Percentiles rank a stretch among this genome's conserved stretches.
Evolutionary conservation across 768 basidiomycete genomes (phyloP).

Genomic region (Clitopilus passeckerianus): DNA sequence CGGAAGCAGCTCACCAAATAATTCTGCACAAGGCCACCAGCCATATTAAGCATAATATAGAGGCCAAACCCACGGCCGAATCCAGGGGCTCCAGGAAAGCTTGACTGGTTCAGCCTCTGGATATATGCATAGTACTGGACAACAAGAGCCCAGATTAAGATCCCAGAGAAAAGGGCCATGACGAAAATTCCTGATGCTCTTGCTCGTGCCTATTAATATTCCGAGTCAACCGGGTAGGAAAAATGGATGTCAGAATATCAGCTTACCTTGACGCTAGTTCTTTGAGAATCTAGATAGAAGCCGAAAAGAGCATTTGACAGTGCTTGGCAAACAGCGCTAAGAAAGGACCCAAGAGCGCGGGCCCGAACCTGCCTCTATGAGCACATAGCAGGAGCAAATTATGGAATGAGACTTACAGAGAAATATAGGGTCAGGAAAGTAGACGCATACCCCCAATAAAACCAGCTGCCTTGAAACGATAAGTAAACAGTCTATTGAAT

Average conservation of each 20-base stretch:
- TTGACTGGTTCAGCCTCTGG: constrained; percentile 8
- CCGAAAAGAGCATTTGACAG: constrained; percentile 10
- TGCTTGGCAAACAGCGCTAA: constrained; percentile 13
- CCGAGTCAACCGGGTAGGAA: too few species aligned
- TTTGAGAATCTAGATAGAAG: constrained; percentile 11
- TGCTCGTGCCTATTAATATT: constrained; percentile 4
- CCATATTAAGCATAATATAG: constrained; percentile 11
- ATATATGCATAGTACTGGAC: constrained; percentile 11
- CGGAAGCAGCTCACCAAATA: constrained; percentile 8
- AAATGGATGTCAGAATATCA: neutral
- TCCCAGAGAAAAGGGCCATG: constrained; percentile 10
- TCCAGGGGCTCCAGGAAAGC: constrained; percentile 15
- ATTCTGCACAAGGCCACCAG: constrained; percentile 14
- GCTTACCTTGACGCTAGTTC: constrained; percentile 5
- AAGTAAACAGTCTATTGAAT: too few species aligned
- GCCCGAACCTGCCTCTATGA: constrained; percentile 9
- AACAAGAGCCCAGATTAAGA: constrained; percentile 14
- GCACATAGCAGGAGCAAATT: neutral
- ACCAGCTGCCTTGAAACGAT: constrained; percentile 11
- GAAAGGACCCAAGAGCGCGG: constrained; percentile 13
- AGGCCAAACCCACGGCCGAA: constrained; percentile 14
- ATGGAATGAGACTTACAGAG: constrained; percentile 2
- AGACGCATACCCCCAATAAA: constrained; percentile 15
- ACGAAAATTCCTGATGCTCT: constrained; percentile 11
- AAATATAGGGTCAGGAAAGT: constrained; percentile 16